Base-by-base conservation (phyloP, 495 filamentous ascomycete genomes). In the Podospora comata region DNA sequence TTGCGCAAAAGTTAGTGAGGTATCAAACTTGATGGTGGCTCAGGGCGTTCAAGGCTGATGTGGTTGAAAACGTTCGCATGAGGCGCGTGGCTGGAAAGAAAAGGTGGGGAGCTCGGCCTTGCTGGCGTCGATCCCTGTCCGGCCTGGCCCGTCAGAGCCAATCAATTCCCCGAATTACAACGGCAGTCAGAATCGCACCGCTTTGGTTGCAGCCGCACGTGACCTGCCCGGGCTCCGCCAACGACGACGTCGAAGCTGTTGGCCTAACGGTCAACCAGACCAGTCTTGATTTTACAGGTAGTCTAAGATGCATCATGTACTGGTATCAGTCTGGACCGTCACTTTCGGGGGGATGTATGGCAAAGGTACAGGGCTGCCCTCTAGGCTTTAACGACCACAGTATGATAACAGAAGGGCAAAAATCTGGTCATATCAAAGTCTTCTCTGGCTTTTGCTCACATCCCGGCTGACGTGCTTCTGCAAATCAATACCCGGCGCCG, bases 141-240 rank as follows among this genome's bases (percentile, higher is more conserved):
- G 19, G 3, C 60, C 30, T 18, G 26, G 64, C 64, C 67, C 62
- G 63, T 48, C 39, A 3, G 6, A 62, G 44, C 74, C 74, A 76
- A 76, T 76, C 68, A 74, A 74, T 72, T 74, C 64, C 70, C 74
- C 72, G 72, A 74, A 70, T 72, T 71, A 39, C 71, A 67, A 65
- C 66, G 62, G 67, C 62, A 67, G 30, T 58, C 39, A 32, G 39
- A 48, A 48, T 63, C 30, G 27, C 28, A 34, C 61, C 58, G 56
- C 58, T 60, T 28, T 32, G 27, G 20, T 30, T 58, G 55, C 55
- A 39, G 61, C 57, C 23, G 44, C 67, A 69, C 67, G 67, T 69
- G 67, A 69, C 53, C 19, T 32, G 34, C 15, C 16, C 55, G 39
- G 39, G 39, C 39, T 48, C 39, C 39, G 39, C 39, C 39, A 48